Conservation (phyloP, 768 basidiomycete genomes). For the Serendipita sp. region DNA sequence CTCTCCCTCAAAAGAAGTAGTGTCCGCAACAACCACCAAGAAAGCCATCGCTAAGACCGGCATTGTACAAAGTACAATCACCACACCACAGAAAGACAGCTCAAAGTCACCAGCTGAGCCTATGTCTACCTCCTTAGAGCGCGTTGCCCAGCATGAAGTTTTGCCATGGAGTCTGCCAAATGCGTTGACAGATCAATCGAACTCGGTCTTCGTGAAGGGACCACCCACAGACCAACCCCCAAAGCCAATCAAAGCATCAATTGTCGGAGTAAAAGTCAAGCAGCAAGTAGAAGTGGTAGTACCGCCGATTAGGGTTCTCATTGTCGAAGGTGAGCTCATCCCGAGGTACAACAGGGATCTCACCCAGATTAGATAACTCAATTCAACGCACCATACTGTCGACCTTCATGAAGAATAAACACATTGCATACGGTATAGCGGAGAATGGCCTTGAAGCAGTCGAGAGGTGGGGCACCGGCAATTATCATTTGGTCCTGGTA, state of each 20-base stretch:
- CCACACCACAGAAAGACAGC: too few species aligned
- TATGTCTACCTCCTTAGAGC: too few species aligned
- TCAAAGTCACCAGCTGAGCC: too few species aligned
- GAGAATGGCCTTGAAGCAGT: slow-evolving; percentile 94
- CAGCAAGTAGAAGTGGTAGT: slow-evolving; percentile 52
- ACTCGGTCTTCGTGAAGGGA: not conserved
- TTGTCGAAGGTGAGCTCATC: slow-evolving; percentile 72
- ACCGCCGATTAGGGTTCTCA: slow-evolving; percentile 93
- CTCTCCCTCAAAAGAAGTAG: not conserved
- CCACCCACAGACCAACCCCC: slow-evolving; percentile 9
- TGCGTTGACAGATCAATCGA: not conserved
- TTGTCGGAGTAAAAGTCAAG: slow-evolving; percentile 8
- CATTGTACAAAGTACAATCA: too few species aligned
- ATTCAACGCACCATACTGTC: slow-evolving; percentile 96
- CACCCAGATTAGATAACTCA: slow-evolving; percentile 62
- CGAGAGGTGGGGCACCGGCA: slow-evolving; percentile 83
- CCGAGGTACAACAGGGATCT: not conserved
- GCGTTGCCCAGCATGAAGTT: too few species aligned
- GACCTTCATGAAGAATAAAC: slow-evolving; percentile 94
- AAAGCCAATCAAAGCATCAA: slow-evolving; percentile 9
- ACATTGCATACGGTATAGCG: slow-evolving; percentile 87
- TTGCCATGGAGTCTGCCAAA: too few species aligned
- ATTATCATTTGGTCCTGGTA: slow-evolving; percentile 90
- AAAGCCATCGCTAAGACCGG: too few species aligned
- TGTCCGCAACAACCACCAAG: too few species aligned